Base-by-base conservation (phyloP, 108 stramenopile genomes). In the Nitzschia palea region DNA sequence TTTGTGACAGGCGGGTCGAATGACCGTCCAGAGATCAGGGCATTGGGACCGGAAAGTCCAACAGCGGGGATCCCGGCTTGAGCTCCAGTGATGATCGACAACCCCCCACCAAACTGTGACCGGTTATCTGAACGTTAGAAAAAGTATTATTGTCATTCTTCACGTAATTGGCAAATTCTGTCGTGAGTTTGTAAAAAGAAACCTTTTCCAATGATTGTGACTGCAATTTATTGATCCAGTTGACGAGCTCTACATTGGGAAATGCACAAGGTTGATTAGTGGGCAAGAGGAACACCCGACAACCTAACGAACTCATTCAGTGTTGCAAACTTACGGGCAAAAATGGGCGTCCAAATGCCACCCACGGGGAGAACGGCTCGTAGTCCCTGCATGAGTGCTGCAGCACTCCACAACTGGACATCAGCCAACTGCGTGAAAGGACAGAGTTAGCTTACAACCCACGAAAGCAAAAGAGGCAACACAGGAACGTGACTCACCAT, bases 51-150 rank as follows among this genome's bases (percentile, higher is more conserved):
- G 10, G 88, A 89, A 6, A 94, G 71, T 2, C 71, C 86, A 20
- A 94, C 77, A 0, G 87, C 78, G 12, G 73, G 85, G 26, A 79
- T 70, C 17, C 66, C 64, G 12, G 85, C 73, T 72, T 90, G 89
- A 25, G 93, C 93, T 8, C 86, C 93, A 48, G 88, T 82, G 2
- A 94, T 91, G 12, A 94, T 84, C 15, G 93, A 82, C 28, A 94
- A 44, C 9, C 93, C 9, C 43, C 62, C 3, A 44, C 62, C 32
- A 64, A 37, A 27, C 44, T 47, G 28, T 71, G 70, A 31, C 71
- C 71, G 8, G 71, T 73, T 2, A 73, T 55, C 26, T 54, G 65
- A 8, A 66, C 25, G 14, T 45, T 18, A 5, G 42, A 30, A 45
- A 63, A 28, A n/a, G n/a, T n/a, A 29, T 52, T 14, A n/a, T n/a